These are phyloP conservation scores for Dichomitus squalens DNA, from an alignment of 1,284 basidiomycete genomes.

Conservation along the genomic window DNA sequence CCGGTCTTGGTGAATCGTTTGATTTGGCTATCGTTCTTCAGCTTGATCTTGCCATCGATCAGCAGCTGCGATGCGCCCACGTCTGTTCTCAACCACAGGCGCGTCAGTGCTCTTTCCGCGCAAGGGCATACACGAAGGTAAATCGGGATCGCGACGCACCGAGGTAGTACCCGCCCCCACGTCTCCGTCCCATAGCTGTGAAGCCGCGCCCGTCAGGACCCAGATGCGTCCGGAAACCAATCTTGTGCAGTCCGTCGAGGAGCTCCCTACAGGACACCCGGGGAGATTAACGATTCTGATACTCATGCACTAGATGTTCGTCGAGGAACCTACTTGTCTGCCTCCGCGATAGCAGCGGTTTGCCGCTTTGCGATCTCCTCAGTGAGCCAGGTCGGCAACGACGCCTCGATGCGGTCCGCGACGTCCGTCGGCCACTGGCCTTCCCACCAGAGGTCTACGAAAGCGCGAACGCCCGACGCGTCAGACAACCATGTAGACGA, in stretches of 20 bases:
- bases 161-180: constrained; percentile 47
- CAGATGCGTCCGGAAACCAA: constrained; percentile 60
- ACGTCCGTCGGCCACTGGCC: constrained; percentile 49
- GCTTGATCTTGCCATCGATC: constrained; percentile 72
- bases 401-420: constrained; percentile 53
- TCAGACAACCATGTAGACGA: neutral
- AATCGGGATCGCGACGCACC: constrained; percentile 29
- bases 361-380: constrained; percentile 50
- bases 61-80: constrained; percentile 44
- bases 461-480: neutral
- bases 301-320: neutral
- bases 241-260: constrained; percentile 54
- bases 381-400: constrained; percentile 49
- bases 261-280: constrained; percentile 42
- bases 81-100: constrained; percentile 37
- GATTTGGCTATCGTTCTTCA: constrained; percentile 66
- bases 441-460: constrained; percentile 53
- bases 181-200: constrained; percentile 41
- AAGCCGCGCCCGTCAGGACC: constrained; percentile 61
- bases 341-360: constrained; percentile 48
- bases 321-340: constrained; percentile 44
- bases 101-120: neutral
- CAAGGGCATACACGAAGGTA: neutral
- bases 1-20: constrained; percentile 56
- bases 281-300: neutral